phyloP scores from a whole-genome alignment of 345 rosid species.

The Gossypium herbaceum region DNA sequence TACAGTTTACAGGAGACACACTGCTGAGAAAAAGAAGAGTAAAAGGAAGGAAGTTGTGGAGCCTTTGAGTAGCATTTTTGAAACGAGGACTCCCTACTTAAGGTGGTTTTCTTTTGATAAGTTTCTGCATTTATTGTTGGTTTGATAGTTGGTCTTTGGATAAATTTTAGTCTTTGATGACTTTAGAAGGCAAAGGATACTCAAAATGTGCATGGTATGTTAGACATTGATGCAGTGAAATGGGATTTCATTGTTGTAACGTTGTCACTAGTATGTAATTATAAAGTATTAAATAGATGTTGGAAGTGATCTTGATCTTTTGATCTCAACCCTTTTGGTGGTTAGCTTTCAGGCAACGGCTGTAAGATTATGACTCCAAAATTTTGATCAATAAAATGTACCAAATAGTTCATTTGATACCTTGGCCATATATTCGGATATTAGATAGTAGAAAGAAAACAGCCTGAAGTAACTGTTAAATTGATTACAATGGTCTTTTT shows the following conservation, averaged over 20 bases:
- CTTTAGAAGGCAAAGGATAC: not conserved
- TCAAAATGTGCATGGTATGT: no score
- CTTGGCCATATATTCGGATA: not conserved
- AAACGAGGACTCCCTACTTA: not conserved
- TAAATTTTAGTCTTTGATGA: not conserved
- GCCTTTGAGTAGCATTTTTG: not conserved
- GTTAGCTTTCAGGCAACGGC: not conserved
- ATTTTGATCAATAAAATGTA: not conserved
- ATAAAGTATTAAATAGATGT: not conserved
- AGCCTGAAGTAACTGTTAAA: not conserved
- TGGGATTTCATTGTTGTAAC: not conserved
- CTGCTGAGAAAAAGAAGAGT: not conserved
- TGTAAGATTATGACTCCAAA: not conserved
- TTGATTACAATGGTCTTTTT: not conserved
- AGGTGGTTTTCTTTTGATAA: not conserved
- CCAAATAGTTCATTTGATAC: not conserved
- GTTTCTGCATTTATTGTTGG: not conserved
- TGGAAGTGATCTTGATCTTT: not conserved
- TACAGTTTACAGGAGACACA: slow-evolving; percentile 6
- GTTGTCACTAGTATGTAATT: no score
- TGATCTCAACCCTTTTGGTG: not conserved
- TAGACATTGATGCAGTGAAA: not conserved
- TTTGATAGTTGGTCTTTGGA: not conserved
- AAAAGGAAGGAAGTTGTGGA: not conserved
- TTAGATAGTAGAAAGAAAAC: not conserved